Percentiles rank a stretch among this genome's conserved stretches.
phyloP scores from a whole-genome alignment of 352 stramenopile genomes.

The Phytophthora meadii region DNA sequence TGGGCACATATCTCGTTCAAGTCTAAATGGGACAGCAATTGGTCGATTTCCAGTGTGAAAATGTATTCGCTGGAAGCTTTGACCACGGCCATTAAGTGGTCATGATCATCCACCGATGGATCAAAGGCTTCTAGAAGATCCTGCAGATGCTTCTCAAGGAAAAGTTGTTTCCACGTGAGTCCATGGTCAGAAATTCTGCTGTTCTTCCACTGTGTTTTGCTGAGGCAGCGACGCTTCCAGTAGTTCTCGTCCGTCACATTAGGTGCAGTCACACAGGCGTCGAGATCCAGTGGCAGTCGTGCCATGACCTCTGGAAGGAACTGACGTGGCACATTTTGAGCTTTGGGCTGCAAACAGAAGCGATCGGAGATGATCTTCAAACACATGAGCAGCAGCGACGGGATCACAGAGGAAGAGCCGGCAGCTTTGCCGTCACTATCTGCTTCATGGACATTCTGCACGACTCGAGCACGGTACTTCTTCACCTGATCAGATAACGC shows the following conservation, averaged over 20 bases:
- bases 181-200: constrained; percentile 91
- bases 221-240: constrained; percentile 92
- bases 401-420: constrained; percentile 26
- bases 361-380: constrained; percentile 82
- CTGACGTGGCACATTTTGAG: constrained; percentile 75
- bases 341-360: constrained; percentile 73
- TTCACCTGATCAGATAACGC: constrained; percentile 84
- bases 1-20: constrained; percentile 85
- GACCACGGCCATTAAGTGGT: constrained; percentile 75
- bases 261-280: constrained; percentile 77
- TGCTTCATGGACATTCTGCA: constrained; percentile 37
- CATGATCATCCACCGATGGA: constrained; percentile 47
- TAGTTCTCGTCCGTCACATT: constrained; percentile 94
- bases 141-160: constrained; percentile 82
- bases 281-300: constrained; percentile 82
- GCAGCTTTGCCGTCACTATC: constrained; percentile 34
- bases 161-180: constrained; percentile 95
- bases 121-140: constrained; percentile 86
- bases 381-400: constrained; percentile 75
- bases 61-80: constrained; percentile 88
- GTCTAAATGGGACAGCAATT: constrained; percentile 91
- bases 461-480: constrained; percentile 76
- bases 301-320: constrained; percentile 87
- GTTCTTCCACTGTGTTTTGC: constrained; percentile 89
- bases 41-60: constrained; percentile 89